Evolutionary conservation across 495 filamentous ascomycete species (phyloP).

Genomic region (Penicillium fimorum): DNA sequence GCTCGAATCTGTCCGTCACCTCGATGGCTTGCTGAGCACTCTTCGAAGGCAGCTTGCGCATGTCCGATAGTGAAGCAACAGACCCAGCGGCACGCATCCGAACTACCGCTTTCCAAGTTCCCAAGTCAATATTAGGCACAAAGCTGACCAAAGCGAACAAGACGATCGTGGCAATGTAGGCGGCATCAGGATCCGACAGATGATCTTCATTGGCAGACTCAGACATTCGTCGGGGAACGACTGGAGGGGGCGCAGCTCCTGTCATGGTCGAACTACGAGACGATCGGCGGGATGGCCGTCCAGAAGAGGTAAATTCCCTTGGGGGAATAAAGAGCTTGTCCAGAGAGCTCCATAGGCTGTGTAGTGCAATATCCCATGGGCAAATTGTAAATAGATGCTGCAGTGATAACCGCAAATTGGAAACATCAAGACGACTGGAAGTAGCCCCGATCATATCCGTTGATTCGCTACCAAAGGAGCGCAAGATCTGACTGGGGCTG

Average conservation of each 20-base stretch:
- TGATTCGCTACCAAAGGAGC: constrained; percentile 58
- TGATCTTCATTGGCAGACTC: constrained; percentile 33
- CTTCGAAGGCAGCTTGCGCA: constrained; percentile 33
- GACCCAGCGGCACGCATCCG: constrained; percentile 54
- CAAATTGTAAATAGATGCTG: constrained; percentile 39
- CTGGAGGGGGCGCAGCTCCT: constrained; percentile 22
- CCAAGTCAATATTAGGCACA: constrained; percentile 42
- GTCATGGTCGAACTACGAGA: constrained; percentile 35
- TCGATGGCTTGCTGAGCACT: constrained; percentile 34
- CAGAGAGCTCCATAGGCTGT: constrained; percentile 75
- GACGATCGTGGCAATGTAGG: constrained; percentile 54
- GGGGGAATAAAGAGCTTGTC: constrained; percentile 67
- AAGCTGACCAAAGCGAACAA: constrained; percentile 57
- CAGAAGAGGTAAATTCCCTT: constrained; percentile 45
- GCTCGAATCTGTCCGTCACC: constrained; percentile 55
- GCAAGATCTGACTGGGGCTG: constrained; percentile 59
- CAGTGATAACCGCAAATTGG: constrained; percentile 33
- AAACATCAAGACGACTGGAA: constrained; percentile 29
- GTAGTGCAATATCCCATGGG: constrained; percentile 58
- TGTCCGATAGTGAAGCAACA: constrained; percentile 47
- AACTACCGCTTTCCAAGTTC: constrained; percentile 52
- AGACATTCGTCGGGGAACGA: constrained; percentile 29
- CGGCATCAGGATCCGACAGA: constrained; percentile 54
- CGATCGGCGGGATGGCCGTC: constrained; percentile 36
- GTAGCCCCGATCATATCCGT: background rate